Conservation (phyloP, 202 grass and related monocot species). For the Digitaria exilis region DNA sequence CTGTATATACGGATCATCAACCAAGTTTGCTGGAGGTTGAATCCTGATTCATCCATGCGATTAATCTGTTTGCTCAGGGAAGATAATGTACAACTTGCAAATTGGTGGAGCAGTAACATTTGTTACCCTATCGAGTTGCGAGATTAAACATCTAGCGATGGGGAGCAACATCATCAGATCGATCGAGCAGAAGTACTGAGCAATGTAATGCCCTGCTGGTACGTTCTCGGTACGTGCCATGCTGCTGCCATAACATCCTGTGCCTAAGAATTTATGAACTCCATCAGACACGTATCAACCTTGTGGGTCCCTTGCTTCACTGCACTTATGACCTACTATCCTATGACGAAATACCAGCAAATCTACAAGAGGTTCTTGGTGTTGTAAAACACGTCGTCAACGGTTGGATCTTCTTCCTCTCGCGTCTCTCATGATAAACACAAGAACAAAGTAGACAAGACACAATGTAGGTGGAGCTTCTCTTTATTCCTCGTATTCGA, state of each 20-base stretch:
- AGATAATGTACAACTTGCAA: neutral
- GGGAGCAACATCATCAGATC: neutral
- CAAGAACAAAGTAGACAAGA: no score
- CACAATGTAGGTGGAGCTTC: no score
- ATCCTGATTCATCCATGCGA: neutral
- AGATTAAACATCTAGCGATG: neutral
- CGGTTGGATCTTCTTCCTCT: no score
- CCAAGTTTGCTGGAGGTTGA: conserved; percentile 26
- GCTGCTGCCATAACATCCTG: conserved; percentile 19
- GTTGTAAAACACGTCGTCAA: no score
- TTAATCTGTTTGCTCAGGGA: neutral
- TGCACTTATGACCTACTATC: neutral
- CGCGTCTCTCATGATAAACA: no score
- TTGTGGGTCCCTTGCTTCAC: conserved; percentile 24
- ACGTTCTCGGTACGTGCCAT: conserved; percentile 42
- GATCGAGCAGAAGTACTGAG: conserved; percentile 21
- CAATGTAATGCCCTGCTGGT: conserved; percentile 29
- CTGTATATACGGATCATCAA: neutral
- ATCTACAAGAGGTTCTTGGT: conserved; percentile 16
- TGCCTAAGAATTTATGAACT: conserved; percentile 50
- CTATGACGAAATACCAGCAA: neutral
- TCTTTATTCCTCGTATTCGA: no score
- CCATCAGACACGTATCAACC: conserved; percentile 44
- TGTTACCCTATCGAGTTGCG: neutral
- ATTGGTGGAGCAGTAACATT: neutral